Conservation (phyloP, 345 rosid genomes). For the Psidium guajava region DNA sequence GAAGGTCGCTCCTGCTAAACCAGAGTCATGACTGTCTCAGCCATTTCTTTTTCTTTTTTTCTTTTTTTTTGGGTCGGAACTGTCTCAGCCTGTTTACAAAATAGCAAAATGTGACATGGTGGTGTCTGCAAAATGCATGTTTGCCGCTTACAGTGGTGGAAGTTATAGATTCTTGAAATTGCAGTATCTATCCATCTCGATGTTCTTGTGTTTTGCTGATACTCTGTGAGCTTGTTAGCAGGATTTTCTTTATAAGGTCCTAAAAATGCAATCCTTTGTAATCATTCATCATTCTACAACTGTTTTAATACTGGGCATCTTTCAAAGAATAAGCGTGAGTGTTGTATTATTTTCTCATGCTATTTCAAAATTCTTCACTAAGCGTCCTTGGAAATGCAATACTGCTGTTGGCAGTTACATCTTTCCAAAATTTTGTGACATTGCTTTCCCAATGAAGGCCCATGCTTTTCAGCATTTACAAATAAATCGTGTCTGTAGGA, state of each 20-base stretch:
- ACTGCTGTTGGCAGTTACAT: neutral
- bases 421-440: neutral
- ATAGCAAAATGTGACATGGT: neutral
- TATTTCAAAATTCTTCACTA: neutral
- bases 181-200: neutral
- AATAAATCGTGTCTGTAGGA: neutral
- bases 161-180: neutral
- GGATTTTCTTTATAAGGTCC: neutral
- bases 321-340: neutral
- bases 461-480: neutral
- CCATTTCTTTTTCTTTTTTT: neutral
- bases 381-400: neutral
- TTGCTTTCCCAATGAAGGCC: neutral
- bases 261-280: neutral
- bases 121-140: neutral
- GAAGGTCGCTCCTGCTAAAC: neutral
- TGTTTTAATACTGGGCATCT: neutral
- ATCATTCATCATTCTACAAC: neutral
- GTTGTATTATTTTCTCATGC: neutral
- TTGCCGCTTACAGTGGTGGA: neutral
- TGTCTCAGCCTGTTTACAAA: neutral
- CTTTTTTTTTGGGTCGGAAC: neutral
- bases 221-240: neutral
- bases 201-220: neutral
- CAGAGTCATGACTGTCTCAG: neutral